Evolutionary conservation across 2,329 filamentous ascomycete species (phyloP), one percentile per base, ranked within the genome.

Genomic region (Colletotrichum cereale): DNA sequence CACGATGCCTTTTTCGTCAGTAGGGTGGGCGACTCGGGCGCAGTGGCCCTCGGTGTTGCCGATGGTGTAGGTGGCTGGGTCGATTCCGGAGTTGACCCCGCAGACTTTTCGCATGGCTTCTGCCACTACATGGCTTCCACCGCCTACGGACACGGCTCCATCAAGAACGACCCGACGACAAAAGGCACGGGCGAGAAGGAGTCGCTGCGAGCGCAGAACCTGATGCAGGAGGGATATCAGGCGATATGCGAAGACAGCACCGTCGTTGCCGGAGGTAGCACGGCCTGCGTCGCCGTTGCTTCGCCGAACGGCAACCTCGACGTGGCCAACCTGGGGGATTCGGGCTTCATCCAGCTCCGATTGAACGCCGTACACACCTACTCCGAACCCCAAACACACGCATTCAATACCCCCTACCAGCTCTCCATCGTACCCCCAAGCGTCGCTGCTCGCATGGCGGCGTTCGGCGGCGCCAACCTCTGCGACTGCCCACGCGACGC

Each of bases 321-420:
- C 78, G 90, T 97, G 65, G 96, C 96, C 72, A 99, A 99, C 82
- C 87, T 99, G 42, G 96, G 96, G 74, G 96, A 99, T 83, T 98
- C 95, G 34, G 96, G 96, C 40, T 98, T 95, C 80, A 88, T 98
- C 67, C 92, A 97, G 73, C 86, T 98, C 72, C 91, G 95, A 18
- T 88, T 94, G 34, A 97, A 96, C 75, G 94, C 93, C 18, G 93
- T 99, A 40, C 92, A 96, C 80, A 89, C 92, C 67, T 92, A 91
- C 78, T 97, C 95, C 2, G 89, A 91, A 58, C 92, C 94, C 31
- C 96, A 99, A 82, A 98, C 95, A 0, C 96, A 99, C 81, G 95
- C 92, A 53, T 99, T 99, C 87, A 99, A 99, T 82, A 98, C 96
- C 0, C 96, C 96, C 0, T 99, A 93, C 79, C 96, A 99, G 81